Conservation (phyloP, 2,329 filamentous ascomycete genomes). For the Trichoderma atroviride region DNA sequence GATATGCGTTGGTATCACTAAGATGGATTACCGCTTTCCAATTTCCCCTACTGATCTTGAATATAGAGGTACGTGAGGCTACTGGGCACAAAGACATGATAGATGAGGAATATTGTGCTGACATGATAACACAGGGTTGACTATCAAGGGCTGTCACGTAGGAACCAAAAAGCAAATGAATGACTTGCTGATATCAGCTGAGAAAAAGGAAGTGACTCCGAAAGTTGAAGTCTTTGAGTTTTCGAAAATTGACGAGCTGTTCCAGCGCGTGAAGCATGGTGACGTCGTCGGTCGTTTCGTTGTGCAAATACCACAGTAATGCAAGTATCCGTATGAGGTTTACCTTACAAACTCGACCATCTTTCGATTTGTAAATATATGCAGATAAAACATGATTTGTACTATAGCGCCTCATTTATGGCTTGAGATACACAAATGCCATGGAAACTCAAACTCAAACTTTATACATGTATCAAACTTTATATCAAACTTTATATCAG, state of each 20-base stretch:
- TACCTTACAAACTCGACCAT: too few species aligned
- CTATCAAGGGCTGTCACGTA: neutral
- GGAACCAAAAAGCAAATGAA: neutral
- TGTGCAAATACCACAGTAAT: neutral
- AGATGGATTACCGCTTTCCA: neutral
- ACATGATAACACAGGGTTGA: neutral
- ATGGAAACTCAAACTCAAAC: too few species aligned
- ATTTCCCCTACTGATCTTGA: neutral
- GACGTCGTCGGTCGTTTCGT: slow-evolving; percentile 3
- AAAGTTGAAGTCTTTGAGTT: slow-evolving; percentile 10
- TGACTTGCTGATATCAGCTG: neutral
- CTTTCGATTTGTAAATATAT: too few species aligned
- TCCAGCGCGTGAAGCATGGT: slow-evolving; percentile 6
- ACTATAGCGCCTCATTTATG: too few species aligned
- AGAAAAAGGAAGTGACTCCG: slow-evolving; percentile 1
- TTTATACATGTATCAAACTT: too few species aligned
- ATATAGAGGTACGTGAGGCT: neutral
- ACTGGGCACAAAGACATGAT: neutral
- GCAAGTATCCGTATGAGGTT: too few species aligned
- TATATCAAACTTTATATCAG: too few species aligned
- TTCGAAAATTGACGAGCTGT: neutral
- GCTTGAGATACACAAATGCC: too few species aligned
- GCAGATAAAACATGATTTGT: too few species aligned
- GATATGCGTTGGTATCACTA: slow-evolving; percentile 1
- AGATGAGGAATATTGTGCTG: neutral